These are phyloP conservation scores for Sanguinoderma infundibulare DNA, from an alignment of 1,284 basidiomycete genomes.

Conservation along the genomic window DNA sequence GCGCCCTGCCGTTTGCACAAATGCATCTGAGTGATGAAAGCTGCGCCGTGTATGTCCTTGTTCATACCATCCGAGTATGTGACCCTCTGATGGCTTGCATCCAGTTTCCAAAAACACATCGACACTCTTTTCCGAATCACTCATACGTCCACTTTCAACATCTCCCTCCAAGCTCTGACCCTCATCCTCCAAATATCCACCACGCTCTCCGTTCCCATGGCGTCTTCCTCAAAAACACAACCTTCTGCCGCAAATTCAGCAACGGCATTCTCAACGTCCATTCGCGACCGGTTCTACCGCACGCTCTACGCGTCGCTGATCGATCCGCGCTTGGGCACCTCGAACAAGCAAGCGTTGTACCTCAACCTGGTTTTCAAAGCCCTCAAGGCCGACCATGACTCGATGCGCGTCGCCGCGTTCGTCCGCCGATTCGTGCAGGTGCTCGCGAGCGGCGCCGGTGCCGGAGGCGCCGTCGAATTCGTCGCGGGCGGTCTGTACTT, in stretches of 20 bases:
- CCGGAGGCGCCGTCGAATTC: constrained; percentile 82
- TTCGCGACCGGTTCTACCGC: constrained; percentile 89
- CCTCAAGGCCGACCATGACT: constrained; percentile 78
- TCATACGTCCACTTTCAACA: constrained; percentile 95
- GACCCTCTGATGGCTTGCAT: neutral
- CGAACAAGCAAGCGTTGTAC: constrained; percentile 97
- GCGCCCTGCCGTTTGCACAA: constrained; percentile 92
- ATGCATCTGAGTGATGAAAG: constrained; percentile 57
- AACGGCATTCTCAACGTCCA: constrained; percentile 46
- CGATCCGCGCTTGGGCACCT: constrained; percentile 81
- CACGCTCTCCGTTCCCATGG: constrained; percentile 45
- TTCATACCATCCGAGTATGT: neutral
- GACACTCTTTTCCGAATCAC: constrained; percentile 96
- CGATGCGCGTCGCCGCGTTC: constrained; percentile 79
- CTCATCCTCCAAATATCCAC: constrained; percentile 88
- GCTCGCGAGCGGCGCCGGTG: constrained; percentile 66
- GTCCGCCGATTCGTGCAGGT: constrained; percentile 90
- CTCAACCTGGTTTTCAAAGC: constrained; percentile 95
- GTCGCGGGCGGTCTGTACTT: constrained; percentile 87
- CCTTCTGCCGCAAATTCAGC: constrained; percentile 24
- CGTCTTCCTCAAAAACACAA: constrained; percentile 32
- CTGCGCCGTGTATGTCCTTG: constrained; percentile 43
- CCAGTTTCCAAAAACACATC: constrained; percentile 85
- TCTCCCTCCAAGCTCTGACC: constrained; percentile 91
- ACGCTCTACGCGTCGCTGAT: constrained; percentile 90